Evolutionary conservation across 176 grass and related monocot species (phyloP).

Genomic region (Avena eriantha): DNA sequence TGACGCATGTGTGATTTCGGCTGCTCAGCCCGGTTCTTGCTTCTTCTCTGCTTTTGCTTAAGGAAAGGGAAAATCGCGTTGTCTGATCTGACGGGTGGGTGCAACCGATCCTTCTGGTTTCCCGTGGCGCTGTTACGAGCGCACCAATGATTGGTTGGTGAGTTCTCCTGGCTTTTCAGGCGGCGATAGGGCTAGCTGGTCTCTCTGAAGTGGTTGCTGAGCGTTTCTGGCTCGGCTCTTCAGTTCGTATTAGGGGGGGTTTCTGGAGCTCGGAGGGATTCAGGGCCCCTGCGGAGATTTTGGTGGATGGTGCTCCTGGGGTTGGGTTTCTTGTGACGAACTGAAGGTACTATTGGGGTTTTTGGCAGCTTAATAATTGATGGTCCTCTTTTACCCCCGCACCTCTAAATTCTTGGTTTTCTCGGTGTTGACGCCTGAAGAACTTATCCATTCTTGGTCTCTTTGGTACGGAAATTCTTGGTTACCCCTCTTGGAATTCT

Average conservation of each 20-base stretch:
- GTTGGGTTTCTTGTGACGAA: slow-evolving; percentile 29
- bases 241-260: slow-evolving; percentile 8
- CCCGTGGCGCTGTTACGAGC: slow-evolving; percentile 29
- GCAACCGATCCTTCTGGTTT: slow-evolving; percentile 52
- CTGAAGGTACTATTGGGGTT: slow-evolving; percentile 23
- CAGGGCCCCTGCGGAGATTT: not conserved
- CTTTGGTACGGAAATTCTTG: slow-evolving; percentile 34
- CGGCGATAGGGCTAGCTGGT: not conserved
- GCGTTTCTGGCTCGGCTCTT: slow-evolving; percentile 20
- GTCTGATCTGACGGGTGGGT: slow-evolving; percentile 48
- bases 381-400: slow-evolving; percentile 1
- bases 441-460: not conserved
- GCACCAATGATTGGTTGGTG: slow-evolving; percentile 60
- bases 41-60: slow-evolving; percentile 31
- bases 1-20: slow-evolving; percentile 39
- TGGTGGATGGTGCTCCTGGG: slow-evolving; percentile 21
- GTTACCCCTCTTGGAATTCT: slow-evolving; percentile 3
- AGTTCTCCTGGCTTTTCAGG: slow-evolving; percentile 33
- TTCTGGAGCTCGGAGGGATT: slow-evolving; percentile 25
- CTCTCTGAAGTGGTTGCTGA: slow-evolving; percentile 36
- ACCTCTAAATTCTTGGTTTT: slow-evolving; percentile 6
- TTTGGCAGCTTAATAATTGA: slow-evolving; percentile 5
- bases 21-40: slow-evolving; percentile 39
- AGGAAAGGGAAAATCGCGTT: slow-evolving; percentile 27
- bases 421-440: slow-evolving; percentile 2